These are phyloP conservation scores for Aspergillus eucalypticola DNA, from an alignment of 2,329 filamentous ascomycete genomes.

Conservation along the genomic window DNA sequence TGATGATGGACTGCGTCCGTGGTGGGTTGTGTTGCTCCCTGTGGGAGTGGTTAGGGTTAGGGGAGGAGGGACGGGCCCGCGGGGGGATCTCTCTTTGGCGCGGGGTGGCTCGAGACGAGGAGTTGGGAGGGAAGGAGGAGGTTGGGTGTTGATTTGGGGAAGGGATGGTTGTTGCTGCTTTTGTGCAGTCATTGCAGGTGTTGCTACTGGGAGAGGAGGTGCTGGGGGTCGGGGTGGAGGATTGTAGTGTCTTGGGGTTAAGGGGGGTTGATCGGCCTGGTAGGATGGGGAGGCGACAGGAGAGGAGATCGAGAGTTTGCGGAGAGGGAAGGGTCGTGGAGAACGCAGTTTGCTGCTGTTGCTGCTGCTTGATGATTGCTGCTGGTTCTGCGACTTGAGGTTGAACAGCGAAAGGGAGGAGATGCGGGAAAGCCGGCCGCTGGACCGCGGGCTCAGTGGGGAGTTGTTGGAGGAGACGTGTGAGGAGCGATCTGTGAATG, in stretches of 20 bases:
- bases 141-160: neutral
- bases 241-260: conserved; percentile 59
- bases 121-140: neutral
- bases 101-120: neutral
- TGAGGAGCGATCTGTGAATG: conserved; percentile 29
- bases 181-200: neutral
- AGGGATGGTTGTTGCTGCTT: neutral
- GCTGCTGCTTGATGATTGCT: conserved; percentile 33
- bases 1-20: conserved; percentile 22
- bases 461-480: conserved; percentile 15
- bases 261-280: conserved; percentile 54
- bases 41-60: conserved; percentile 32
- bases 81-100: neutral
- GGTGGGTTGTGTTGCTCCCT: conserved; percentile 18
- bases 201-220: neutral
- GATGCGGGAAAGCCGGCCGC: conserved; percentile 41
- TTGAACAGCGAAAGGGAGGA: conserved; percentile 46
- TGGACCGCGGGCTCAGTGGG: conserved; percentile 32
- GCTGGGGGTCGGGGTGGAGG: conserved; percentile 39
- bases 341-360: conserved; percentile 46
- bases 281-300: conserved; percentile 53
- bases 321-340: conserved; percentile 43
- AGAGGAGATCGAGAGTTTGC: conserved; percentile 60
- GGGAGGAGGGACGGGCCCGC: conserved; percentile 27
- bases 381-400: conserved; percentile 25